Base-by-base conservation (phyloP, 441 rosid species). In the Eutrema salsugineum region DNA sequence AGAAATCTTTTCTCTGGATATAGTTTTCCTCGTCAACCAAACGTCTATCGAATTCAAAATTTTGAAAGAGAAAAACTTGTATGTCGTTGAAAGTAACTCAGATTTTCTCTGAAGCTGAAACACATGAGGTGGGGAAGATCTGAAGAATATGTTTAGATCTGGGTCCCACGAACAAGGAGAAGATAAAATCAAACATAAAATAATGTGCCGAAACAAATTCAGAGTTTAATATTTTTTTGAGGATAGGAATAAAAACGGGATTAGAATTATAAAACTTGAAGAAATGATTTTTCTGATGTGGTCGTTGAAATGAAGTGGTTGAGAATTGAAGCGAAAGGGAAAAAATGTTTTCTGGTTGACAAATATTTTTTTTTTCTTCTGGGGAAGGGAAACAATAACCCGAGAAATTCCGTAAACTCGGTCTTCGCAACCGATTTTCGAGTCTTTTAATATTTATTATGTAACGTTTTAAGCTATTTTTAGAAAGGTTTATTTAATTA, bases 321-420 rank as follows among this genome's bases (percentile, higher is more conserved):
- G 75, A 70, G 79, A 63, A 63, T 68, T 76, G 71, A 76, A 76
- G 75, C 54, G 15, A 76, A 76, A 55, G 75, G 66, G 11, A 61
- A 63, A 55, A 12, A 30, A 68, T 17, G 15, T 8, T 66, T 53
- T 67, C 63, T 51, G 22, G 61, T 51, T 11, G 4, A 32, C n/a
- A 15, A 17, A 3, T 24, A 30, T 30, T 30, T 30, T 30, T 1
- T 11, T 40, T 16, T 66, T 48, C 67, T 73, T 20, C 16, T 40
- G 62, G 28, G 55, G 12, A 27, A 17, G 6, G 35, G 12, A 46
- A 24, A 24, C 27, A 24, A 24, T 50, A 75, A 44, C 16, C 20
- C 42, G 63, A 54, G 53, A 62, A 75, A 75, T 44, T 68, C 66
- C 33, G 59, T 11, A 62, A 75, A 75, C 70, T 75, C 11, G 65